phyloP scores from a whole-genome alignment of 345 rosid genomes.

The Lenwebbia sp. region DNA sequence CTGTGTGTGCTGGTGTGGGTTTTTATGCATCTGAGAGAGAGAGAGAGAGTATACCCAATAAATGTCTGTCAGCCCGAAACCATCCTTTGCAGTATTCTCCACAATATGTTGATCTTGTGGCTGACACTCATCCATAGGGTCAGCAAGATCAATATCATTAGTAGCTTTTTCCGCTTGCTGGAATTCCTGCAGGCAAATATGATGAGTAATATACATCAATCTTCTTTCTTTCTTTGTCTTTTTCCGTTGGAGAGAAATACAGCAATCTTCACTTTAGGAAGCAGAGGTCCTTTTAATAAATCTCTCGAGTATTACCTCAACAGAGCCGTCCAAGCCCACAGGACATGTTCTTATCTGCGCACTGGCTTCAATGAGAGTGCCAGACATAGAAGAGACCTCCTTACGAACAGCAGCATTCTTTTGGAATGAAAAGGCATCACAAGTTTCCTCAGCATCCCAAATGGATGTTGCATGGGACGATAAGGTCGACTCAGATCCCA shows the following conservation, averaged over 20 bases:
- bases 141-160: slow-evolving; percentile 23
- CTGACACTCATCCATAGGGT: slow-evolving; percentile 30
- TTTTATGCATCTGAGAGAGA: not conserved
- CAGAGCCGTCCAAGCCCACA: slow-evolving; percentile 7
- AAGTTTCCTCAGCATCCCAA: slow-evolving; percentile 98
- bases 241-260: not conserved
- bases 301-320: slow-evolving; percentile 26
- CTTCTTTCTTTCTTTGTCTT: not conserved
- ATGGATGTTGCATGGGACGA: slow-evolving; percentile 49
- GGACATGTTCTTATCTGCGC: slow-evolving; percentile 13
- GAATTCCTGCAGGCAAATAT: slow-evolving; percentile 27
- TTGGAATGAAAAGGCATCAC: slow-evolving; percentile 89
- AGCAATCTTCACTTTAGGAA: not conserved
- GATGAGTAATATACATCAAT: not conserved
- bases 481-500: slow-evolving; percentile 20
- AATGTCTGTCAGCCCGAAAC: slow-evolving; percentile 51
- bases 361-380: slow-evolving; percentile 15
- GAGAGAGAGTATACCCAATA: slow-evolving; percentile 51
- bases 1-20: not conserved
- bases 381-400: slow-evolving; percentile 20
- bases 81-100: slow-evolving; percentile 38
- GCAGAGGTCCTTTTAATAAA: not conserved
- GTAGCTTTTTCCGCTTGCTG: slow-evolving; percentile 14
- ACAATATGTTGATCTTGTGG: slow-evolving; percentile 23
- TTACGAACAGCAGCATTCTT: slow-evolving; percentile 15